Evolutionary conservation across 495 filamentous ascomycete species (phyloP), one percentile per base, ranked within the genome.

Genomic region (Penicillium lividum): DNA sequence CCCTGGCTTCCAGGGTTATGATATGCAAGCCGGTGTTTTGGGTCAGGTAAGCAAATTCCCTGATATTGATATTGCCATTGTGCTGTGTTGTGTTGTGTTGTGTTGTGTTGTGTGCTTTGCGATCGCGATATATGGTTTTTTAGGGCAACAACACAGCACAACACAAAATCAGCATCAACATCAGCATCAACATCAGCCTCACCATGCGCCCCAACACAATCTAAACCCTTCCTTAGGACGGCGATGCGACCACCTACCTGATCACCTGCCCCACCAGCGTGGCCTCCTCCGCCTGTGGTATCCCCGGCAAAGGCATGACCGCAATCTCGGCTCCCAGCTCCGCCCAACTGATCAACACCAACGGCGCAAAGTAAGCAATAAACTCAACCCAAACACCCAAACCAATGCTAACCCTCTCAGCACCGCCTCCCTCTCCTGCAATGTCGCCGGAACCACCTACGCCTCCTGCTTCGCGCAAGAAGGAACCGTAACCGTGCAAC

Each of bases 371-470:
- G 65, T 67, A 59, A 64, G 64, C 61, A 55, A 13, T 18, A 8
- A 13, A 31, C n/a, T 22, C n/a, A 22, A 45, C 22, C 16, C 22
- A 2, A 22, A 25, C 16, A 11, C 7, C 18, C 3, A 27, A 25
- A 46, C 18, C 15, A 16, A 49, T 29, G 31, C 28, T 49, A 28
- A 47, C 4, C 27, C 9, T 30, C 15, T 13, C 53, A 75, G 69
- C 56, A 58, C 54, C 31, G 66, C 64, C 43, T 64, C 58, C 44
- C 47, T 72, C 57, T 64, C 63, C 44, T 76, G 73, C 71, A 57
- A 61, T n/a, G 40, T 68, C 56, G 57, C 59, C 9, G 63, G 68
- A 53, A 70, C 68, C 44, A 74, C 73, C 57, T 70, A 60, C 51
- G 58, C 70, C 47, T 69, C 65, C 33, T 76, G 73, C 67, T 50